Evolutionary conservation across 2,329 filamentous ascomycete genomes (phyloP).

Genomic region (Fusarium sp.): DNA sequence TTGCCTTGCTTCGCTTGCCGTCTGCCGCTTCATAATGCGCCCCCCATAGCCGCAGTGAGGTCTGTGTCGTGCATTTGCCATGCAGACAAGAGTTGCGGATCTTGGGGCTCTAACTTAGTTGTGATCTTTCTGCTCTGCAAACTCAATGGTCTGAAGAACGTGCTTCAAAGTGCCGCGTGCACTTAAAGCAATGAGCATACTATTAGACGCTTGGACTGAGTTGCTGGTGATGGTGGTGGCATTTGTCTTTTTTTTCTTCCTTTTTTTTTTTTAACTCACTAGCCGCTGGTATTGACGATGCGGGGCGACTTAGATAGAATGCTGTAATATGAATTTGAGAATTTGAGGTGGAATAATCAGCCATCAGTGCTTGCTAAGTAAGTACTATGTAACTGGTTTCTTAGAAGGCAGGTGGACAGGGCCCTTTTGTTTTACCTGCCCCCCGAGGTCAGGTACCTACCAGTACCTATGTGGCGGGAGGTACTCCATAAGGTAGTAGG

Average conservation of each 20-base stretch:
- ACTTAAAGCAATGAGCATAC: slow-evolving; percentile 4
- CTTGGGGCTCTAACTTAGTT: slow-evolving; percentile 2
- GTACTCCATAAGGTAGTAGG: too few relatives aligned
- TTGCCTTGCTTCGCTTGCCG: neutral
- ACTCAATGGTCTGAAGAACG: slow-evolving; percentile 12
- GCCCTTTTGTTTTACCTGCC: neutral
- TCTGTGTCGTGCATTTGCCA: slow-evolving; percentile 34
- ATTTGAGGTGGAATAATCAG: neutral
- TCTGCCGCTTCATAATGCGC: neutral
- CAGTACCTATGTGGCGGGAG: neutral
- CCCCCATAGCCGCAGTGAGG: slow-evolving; percentile 21
- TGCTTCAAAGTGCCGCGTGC: slow-evolving; percentile 18
- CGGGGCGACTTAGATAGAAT: neutral
- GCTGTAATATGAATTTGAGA: neutral
- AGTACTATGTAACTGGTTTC: neutral
- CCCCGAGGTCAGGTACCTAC: too few relatives aligned
- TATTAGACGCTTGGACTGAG: slow-evolving; percentile 24
- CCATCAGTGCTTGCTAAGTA: neutral
- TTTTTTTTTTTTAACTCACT: neutral
- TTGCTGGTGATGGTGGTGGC: slow-evolving; percentile 2
- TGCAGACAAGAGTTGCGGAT: slow-evolving; percentile 26
- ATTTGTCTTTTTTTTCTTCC: neutral
- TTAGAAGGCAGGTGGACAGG: neutral
- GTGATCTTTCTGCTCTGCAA: slow-evolving; percentile 1
- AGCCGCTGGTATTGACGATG: slow-evolving; percentile 18